Percentiles rank a stretch among this genome's conserved stretches.
Evolutionary conservation across 176 grass and related monocot species (phyloP).

Genomic region (Luzula sylvatica): DNA sequence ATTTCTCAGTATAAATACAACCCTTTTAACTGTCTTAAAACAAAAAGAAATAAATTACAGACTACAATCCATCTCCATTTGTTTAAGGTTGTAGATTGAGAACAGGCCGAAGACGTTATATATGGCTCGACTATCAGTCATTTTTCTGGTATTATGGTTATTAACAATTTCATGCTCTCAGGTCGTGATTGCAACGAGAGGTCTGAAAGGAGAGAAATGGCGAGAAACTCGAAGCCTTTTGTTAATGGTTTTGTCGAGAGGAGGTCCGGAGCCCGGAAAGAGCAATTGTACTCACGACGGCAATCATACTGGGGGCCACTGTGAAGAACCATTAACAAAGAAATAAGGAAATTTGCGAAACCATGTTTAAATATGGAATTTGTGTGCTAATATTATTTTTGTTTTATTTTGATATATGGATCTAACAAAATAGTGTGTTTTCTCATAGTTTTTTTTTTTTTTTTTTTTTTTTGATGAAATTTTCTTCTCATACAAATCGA

Average conservation of each 20-base stretch:
- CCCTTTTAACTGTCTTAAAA: no score
- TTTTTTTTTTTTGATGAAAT: not conserved
- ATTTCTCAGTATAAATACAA: no score
- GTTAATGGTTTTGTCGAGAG: slow-evolving; percentile 16
- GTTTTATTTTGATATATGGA: not conserved
- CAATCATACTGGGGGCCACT: not conserved
- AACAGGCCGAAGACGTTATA: no score
- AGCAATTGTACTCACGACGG: not conserved
- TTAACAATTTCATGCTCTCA: not conserved
- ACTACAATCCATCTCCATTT: no score
- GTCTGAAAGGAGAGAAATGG: not conserved
- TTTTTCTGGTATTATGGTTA: slow-evolving; percentile 4
- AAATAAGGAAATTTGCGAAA: not conserved
- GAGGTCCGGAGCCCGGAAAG: not conserved
- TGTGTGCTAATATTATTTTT: not conserved
- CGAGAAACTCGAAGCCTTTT: slow-evolving; percentile 5
- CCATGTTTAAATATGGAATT: not conserved
- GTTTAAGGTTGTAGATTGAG: no score
- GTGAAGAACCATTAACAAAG: not conserved
- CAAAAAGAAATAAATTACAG: no score
- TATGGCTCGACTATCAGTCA: not conserved
- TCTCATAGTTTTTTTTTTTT: not conserved
- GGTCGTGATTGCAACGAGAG: not conserved
- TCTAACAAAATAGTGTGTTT: not conserved
- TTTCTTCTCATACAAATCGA: not conserved